These are phyloP conservation scores for Candida sp. DNA, from an alignment of 1,139 yeast genomes.

Conservation along the genomic window DNA sequence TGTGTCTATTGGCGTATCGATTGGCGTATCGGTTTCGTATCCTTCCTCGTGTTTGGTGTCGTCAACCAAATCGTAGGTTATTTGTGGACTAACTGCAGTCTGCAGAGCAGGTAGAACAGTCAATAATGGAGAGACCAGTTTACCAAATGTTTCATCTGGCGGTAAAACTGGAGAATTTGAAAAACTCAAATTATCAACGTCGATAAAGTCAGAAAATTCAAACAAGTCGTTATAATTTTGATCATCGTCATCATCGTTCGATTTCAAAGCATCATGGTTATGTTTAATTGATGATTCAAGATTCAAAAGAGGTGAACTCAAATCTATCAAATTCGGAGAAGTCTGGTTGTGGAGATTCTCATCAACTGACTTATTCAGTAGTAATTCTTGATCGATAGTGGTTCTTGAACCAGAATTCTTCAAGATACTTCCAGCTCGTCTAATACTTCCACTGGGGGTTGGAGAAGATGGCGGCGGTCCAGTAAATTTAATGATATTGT, in stretches of 20 bases:
- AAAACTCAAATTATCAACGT: slow-evolving; percentile 48
- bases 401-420: slow-evolving; percentile 25
- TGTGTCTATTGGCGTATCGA: background rate
- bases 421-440: slow-evolving; percentile 48
- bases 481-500: slow-evolving; percentile 33
- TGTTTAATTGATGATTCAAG: background rate
- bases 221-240: slow-evolving; percentile 28
- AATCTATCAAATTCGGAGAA: background rate
- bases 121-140: background rate
- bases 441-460: slow-evolving; percentile 9
- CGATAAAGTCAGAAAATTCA: slow-evolving; percentile 66
- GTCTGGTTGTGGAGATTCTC: slow-evolving; percentile 7
- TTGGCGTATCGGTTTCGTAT: too few relatives aligned
- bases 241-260: background rate
- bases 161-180: slow-evolving; percentile 17
- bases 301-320: slow-evolving; percentile 1
- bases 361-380: slow-evolving; percentile 10
- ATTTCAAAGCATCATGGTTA: background rate
- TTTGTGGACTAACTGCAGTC: slow-evolving; percentile 1
- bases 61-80: slow-evolving; percentile 1
- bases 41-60: too few relatives aligned
- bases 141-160: slow-evolving; percentile 1
- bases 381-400: slow-evolving; percentile 12
- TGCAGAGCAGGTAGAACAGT: background rate
- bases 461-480: slow-evolving; percentile 17